These are phyloP conservation scores for Phlyctochytrium arcticum DNA, from an alignment of 192 early-diverging fungal species.

Conservation along the genomic window DNA sequence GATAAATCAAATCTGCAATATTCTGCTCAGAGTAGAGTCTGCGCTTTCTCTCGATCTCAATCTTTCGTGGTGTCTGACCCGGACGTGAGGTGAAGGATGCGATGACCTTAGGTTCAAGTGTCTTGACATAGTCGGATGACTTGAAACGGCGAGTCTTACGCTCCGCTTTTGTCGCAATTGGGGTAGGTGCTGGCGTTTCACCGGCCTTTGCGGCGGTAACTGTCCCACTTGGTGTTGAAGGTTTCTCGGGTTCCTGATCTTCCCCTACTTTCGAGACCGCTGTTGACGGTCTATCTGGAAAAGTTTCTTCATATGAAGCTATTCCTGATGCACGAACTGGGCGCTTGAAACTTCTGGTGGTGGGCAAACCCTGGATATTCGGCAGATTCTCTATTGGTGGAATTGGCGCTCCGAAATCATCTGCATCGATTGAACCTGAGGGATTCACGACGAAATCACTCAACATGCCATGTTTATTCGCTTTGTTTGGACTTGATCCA, in stretches of 20 bases:
- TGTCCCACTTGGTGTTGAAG: too few species aligned
- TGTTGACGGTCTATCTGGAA: too few species aligned
- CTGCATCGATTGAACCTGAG: constrained; percentile 21
- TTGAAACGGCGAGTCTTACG: too few species aligned
- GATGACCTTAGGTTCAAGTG: constrained; percentile 53
- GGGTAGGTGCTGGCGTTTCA: too few species aligned
- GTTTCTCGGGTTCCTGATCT: too few species aligned
- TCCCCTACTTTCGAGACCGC: too few species aligned
- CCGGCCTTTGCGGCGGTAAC: too few species aligned
- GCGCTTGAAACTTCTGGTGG: constrained; percentile 22
- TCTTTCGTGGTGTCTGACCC: constrained; percentile 51
- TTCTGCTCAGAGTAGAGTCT: constrained; percentile 43
- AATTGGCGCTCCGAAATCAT: not conserved
- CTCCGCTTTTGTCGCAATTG: too few species aligned
- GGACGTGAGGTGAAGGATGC: constrained; percentile 39
- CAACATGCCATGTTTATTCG: constrained; percentile 26
- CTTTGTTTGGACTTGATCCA: too few species aligned
- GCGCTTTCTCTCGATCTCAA: constrained; percentile 54
- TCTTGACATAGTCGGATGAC: constrained; percentile 32
- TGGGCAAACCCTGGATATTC: constrained; percentile 21
- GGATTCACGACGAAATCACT: constrained; percentile 31
- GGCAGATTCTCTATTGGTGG: constrained; percentile 8
- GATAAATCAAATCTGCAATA: constrained; percentile 11
- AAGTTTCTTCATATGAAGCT: not conserved
- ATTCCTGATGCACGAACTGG: not conserved